Evolutionary conservation across 2,329 filamentous ascomycete genomes (phyloP).

Genomic region (Fusarium hainanense): DNA sequence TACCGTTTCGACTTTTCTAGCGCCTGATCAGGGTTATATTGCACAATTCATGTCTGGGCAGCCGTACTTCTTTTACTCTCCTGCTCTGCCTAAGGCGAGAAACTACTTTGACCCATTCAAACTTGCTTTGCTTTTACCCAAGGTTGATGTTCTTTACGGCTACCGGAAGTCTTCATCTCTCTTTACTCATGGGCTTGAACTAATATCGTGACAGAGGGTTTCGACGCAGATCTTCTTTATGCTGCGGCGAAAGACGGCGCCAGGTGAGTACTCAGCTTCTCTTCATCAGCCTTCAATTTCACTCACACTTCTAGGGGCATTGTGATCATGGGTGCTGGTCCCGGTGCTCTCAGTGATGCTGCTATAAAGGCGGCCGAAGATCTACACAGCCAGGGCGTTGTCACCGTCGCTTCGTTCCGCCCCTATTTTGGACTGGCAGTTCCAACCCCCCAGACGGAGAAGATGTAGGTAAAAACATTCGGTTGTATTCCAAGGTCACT

Average conservation of each 20-base stretch:
- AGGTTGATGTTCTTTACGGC: neutral
- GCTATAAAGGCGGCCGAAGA: conserved; percentile 43
- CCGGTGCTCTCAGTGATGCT: conserved; percentile 43
- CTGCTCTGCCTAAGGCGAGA: conserved; percentile 56
- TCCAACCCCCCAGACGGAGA: neutral
- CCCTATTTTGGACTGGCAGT: conserved; percentile 22
- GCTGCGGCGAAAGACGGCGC: neutral
- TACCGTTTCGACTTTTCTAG: conserved; percentile 67
- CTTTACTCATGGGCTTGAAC: neutral
- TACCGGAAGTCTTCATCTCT: neutral
- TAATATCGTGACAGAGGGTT: neutral
- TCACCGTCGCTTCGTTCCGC: conserved; percentile 46
- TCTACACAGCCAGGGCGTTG: conserved; percentile 45
- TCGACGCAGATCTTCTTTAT: neutral
- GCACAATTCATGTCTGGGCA: conserved; percentile 59
- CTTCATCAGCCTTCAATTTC: conserved; percentile 40
- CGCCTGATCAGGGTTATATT: conserved; percentile 58
- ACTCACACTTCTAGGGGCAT: conserved; percentile 39
- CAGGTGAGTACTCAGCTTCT: neutral
- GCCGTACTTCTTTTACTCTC: conserved; percentile 64
- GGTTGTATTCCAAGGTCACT: neutral
- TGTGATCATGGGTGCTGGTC: conserved; percentile 49
- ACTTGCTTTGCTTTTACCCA: conserved; percentile 18
- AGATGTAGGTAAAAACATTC: neutral
- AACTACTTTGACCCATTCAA: conserved; percentile 51